Percentiles rank a stretch among this genome's conserved stretches.
phyloP scores from a whole-genome alignment of 352 stramenopile genomes.

The Phytophthora sp. region DNA sequence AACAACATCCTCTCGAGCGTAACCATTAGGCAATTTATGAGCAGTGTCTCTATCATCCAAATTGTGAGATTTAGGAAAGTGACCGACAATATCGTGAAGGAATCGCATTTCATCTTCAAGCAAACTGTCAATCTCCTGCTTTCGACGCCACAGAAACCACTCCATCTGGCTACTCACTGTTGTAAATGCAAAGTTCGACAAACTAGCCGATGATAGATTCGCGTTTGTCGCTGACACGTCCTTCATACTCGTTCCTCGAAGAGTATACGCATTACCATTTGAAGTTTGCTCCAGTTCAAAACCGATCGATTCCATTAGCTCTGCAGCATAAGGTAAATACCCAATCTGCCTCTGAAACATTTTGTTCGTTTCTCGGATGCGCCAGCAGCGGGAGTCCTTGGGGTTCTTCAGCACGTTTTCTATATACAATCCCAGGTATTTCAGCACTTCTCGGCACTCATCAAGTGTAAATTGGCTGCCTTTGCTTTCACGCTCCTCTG shows the following conservation, averaged over 20 bases:
- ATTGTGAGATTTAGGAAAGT: not conserved
- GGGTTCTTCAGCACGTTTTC: conserved; percentile 75
- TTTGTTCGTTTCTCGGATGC: conserved; percentile 65
- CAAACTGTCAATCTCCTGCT: conserved; percentile 70
- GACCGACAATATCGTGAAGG: conserved; percentile 42
- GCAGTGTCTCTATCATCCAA: no score
- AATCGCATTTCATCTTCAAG: conserved; percentile 70
- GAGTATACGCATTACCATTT: conserved; percentile 52
- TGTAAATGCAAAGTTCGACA: conserved; percentile 69
- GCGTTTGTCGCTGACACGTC: not conserved
- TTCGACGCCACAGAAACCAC: conserved; percentile 80
- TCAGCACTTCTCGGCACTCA: conserved; percentile 50
- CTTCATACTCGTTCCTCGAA: conserved; percentile 49
- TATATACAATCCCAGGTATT: conserved; percentile 45
- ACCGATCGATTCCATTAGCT: conserved; percentile 71
- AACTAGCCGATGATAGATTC: conserved; percentile 24
- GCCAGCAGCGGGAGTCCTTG: conserved; percentile 71
- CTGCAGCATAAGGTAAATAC: conserved; percentile 47
- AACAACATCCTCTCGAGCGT: conserved; percentile 4
- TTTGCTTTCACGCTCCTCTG: conserved; percentile 28
- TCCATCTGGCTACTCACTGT: conserved; percentile 69
- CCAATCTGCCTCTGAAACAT: conserved; percentile 69
- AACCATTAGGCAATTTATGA: not conserved
- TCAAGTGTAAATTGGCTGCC: conserved; percentile 44
- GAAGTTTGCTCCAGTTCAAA: conserved; percentile 52